phyloP scores from a whole-genome alignment of 1,284 basidiomycete species.

The Boletellus dicymbophilus region DNA sequence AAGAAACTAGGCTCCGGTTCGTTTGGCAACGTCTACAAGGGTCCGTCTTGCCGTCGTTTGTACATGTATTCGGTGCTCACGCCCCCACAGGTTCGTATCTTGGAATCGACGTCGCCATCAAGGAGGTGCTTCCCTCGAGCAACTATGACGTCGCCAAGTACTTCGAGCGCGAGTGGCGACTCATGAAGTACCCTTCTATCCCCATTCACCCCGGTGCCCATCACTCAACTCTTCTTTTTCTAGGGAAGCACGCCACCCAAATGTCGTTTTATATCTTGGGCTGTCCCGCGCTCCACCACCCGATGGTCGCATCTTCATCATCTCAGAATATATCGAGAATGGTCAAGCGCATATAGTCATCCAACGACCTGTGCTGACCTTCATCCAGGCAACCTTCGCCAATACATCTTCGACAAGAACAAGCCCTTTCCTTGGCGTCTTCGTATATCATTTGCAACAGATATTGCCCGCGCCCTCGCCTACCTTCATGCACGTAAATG shows the following conservation, averaged over 20 bases:
- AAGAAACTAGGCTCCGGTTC: constrained; percentile 88
- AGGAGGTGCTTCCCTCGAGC: constrained; percentile 88
- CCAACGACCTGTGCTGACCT: constrained; percentile 5
- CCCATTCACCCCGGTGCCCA: background rate
- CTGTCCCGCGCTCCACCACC: constrained; percentile 85
- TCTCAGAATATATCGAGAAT: constrained; percentile 88
- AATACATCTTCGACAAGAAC: constrained; percentile 80
- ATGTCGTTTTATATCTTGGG: constrained; percentile 94
- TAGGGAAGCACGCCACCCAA: constrained; percentile 85
- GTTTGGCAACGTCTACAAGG: constrained; percentile 92
- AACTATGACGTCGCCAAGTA: constrained; percentile 96
- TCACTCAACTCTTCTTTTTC: constrained; percentile 7
- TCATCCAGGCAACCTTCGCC: constrained; percentile 71
- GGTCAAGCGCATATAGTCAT: constrained; percentile 36
- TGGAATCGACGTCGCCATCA: constrained; percentile 95
- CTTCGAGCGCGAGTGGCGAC: constrained; percentile 95
- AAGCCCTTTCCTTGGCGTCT: constrained; percentile 89
- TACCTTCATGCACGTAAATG: constrained; percentile 95
- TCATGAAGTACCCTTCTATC: constrained; percentile 71
- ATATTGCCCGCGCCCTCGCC: constrained; percentile 92
- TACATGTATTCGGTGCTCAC: constrained; percentile 3
- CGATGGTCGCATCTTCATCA: constrained; percentile 85
- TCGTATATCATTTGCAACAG: constrained; percentile 91
- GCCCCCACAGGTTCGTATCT: constrained; percentile 74
- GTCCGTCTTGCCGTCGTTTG: constrained; percentile 38